A percentile compares a stretch with the other conserved stretches of the same genome.
Evolutionary conservation across 352 stramenopile species (phyloP).

Genomic region (Phytophthora melonis): DNA sequence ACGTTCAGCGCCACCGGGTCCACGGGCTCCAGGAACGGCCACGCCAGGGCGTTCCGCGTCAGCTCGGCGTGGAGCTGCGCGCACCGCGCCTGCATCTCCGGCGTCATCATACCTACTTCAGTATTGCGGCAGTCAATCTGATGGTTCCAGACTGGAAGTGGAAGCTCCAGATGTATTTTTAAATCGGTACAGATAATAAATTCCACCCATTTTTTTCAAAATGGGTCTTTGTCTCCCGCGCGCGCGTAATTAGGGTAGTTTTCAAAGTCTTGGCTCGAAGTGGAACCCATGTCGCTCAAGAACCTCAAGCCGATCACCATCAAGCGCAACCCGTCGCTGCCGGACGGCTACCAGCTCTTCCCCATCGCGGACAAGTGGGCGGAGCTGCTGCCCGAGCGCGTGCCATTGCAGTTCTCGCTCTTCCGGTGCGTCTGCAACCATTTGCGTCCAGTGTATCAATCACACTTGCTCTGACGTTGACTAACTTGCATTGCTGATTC

Average conservation of each 20-base stretch:
- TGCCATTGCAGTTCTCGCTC: slow-evolving; percentile 81
- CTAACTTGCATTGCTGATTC: neutral
- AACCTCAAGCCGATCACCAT: slow-evolving; percentile 75
- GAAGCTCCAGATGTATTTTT: no score
- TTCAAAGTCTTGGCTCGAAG: slow-evolving; percentile 10
- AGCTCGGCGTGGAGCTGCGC: slow-evolving; percentile 74
- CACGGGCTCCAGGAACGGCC: slow-evolving; percentile 94
- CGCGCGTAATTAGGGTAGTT: neutral
- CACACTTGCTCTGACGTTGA: neutral
- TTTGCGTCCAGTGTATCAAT: neutral
- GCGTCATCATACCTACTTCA: slow-evolving; percentile 44
- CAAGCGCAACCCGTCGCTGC: slow-evolving; percentile 43
- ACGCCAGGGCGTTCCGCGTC: slow-evolving; percentile 67
- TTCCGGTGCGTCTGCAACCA: slow-evolving; percentile 56
- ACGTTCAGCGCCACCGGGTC: slow-evolving; percentile 94
- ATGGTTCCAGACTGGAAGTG: no score
- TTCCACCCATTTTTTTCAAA: slow-evolving; percentile 10
- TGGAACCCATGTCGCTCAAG: slow-evolving; percentile 61
- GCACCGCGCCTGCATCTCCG: slow-evolving; percentile 59
- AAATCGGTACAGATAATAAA: no score
- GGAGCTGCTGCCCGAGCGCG: slow-evolving; percentile 63
- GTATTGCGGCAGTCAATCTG: no score
- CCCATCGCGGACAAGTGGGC: slow-evolving; percentile 79
- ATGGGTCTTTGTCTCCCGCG: neutral
- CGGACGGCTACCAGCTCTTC: slow-evolving; percentile 73